phyloP scores from a whole-genome alignment of 306 rosid genomes.

The Medicago lupulina region DNA sequence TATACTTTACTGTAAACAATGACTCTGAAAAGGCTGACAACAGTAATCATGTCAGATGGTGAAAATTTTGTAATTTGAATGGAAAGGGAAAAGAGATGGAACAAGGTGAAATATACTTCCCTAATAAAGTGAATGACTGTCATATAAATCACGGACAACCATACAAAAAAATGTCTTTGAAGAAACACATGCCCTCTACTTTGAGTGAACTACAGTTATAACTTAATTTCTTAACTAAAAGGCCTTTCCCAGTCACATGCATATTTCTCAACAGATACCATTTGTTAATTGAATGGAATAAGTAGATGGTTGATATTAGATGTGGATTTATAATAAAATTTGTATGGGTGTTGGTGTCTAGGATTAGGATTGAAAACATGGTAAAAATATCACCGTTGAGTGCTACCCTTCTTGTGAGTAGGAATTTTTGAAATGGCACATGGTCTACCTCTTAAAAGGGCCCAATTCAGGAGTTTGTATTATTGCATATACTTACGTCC shows the following conservation, averaged over 20 bases:
- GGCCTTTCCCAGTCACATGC: neutral
- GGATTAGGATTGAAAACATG: neutral
- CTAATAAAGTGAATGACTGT: neutral
- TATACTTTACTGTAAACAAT: slow-evolving; percentile 24
- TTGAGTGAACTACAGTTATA: neutral
- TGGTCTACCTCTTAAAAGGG: slow-evolving; percentile 21
- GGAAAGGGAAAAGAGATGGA: slow-evolving; percentile 5
- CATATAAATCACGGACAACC: neutral
- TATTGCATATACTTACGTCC: too few relatives aligned
- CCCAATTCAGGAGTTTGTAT: slow-evolving; percentile 7
- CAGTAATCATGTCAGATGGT: neutral
- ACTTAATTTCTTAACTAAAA: neutral
- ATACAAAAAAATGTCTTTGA: slow-evolving; percentile 20
- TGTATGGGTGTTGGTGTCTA: neutral
- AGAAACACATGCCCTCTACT: slow-evolving; percentile 2
- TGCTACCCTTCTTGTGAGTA: neutral
- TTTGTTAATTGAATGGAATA: slow-evolving; percentile 17
- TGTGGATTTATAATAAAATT: slow-evolving; percentile 8
- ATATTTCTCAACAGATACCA: slow-evolving; percentile 7
- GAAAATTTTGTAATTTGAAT: neutral
- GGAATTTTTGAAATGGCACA: neutral
- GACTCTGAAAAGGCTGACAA: neutral
- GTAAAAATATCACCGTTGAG: slow-evolving; percentile 1
- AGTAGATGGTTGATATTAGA: slow-evolving; percentile 22
- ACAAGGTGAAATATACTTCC: slow-evolving; percentile 7